phyloP scores from a whole-genome alignment of 1,284 basidiomycete species.

The Austropuccinia psidii region DNA sequence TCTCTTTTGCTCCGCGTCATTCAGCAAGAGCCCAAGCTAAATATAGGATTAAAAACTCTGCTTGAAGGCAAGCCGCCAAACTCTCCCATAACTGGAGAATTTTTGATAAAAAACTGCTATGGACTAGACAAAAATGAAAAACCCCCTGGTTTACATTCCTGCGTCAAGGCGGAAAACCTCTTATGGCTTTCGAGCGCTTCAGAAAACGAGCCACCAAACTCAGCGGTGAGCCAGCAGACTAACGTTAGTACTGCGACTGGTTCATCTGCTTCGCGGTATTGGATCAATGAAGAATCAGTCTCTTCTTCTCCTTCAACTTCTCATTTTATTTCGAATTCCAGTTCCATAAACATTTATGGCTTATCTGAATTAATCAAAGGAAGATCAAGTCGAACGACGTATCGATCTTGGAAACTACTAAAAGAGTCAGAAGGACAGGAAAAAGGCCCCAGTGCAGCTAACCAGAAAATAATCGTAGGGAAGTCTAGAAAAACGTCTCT shows the following conservation, averaged over 20 bases:
- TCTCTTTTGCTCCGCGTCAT: not conserved
- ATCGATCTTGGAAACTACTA: too few species aligned
- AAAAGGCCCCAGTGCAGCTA: too few species aligned
- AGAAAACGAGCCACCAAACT: slow-evolving; percentile 8
- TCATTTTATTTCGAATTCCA: too few species aligned
- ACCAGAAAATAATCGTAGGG: too few species aligned
- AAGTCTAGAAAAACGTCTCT: too few species aligned
- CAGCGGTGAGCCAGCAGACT: slow-evolving; percentile 15
- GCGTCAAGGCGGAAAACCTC: not conserved
- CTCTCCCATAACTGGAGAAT: not conserved
- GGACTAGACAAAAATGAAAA: not conserved
- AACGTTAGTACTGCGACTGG: slow-evolving; percentile 8
- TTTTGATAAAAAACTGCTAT: not conserved
- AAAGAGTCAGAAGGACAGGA: too few species aligned
- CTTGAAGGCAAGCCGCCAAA: not conserved
- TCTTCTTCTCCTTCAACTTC: too few species aligned
- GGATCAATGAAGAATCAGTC: not conserved
- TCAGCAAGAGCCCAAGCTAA: slow-evolving; percentile 1
- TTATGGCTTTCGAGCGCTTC: not conserved
- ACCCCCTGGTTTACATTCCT: not conserved
- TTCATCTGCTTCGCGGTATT: slow-evolving; percentile 5
- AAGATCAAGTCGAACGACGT: too few species aligned
- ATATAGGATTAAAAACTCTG: not conserved
- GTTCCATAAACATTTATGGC: too few species aligned
- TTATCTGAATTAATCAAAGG: too few species aligned